These are phyloP conservation scores for Microdochium bolleyi DNA, from an alignment of 2,329 filamentous ascomycete species.

Conservation along the genomic window DNA sequence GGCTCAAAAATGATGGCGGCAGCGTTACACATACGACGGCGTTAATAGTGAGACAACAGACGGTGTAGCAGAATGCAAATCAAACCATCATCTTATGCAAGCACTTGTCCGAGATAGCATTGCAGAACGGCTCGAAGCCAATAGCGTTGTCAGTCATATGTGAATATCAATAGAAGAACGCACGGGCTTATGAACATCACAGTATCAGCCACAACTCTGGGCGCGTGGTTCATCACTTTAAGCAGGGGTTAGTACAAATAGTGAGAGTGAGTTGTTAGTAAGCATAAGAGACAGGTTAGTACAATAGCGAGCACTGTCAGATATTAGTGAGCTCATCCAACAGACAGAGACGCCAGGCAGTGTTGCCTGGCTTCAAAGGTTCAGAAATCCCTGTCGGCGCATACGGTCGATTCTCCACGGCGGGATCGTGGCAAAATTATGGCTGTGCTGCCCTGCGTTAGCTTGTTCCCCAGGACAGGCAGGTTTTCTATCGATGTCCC, in stretches of 20 bases:
- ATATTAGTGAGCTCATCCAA: neutral
- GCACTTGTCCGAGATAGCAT: too few species aligned
- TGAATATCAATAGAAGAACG: too few species aligned
- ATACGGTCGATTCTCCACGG: neutral
- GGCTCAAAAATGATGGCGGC: too few species aligned
- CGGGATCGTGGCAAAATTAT: neutral
- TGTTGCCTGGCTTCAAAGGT: neutral
- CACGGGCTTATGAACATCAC: too few species aligned
- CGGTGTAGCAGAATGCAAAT: too few species aligned
- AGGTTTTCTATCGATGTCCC: neutral
- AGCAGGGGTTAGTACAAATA: neutral
- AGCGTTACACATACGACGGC: too few species aligned
- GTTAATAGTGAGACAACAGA: too few species aligned
- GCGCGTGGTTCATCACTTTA: too few species aligned
- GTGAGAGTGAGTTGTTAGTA: neutral
- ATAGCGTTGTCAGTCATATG: too few species aligned
- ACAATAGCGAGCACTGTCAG: neutral
- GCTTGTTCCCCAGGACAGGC: neutral
- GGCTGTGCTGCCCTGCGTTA: neutral
- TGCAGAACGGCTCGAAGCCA: too few species aligned
- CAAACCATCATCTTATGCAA: too few species aligned
- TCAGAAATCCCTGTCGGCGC: neutral
- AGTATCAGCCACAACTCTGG: too few species aligned
- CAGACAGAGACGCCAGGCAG: neutral
- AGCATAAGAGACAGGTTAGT: neutral